Conservation (phyloP, 768 basidiomycete genomes). For the Tylopilus intermedius region DNA sequence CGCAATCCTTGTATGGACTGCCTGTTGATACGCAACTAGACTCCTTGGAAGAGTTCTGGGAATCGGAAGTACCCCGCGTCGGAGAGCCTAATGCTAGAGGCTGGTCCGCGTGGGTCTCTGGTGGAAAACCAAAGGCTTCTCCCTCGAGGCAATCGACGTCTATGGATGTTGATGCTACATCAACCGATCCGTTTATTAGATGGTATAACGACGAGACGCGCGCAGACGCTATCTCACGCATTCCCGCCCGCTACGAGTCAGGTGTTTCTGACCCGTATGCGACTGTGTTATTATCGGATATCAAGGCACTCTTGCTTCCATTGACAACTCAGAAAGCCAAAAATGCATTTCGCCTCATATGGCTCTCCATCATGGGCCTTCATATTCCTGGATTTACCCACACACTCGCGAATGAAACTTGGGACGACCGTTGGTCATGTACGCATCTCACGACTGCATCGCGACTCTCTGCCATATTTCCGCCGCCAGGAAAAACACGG, state of each 20-base stretch:
- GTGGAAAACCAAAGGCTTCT: slow-evolving; percentile 35
- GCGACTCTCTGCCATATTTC: slow-evolving; percentile 52
- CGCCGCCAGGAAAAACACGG: slow-evolving; percentile 30
- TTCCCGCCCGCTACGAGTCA: slow-evolving; percentile 54
- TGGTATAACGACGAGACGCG: slow-evolving; percentile 60
- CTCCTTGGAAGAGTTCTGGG: slow-evolving; percentile 78
- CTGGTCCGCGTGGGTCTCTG: slow-evolving; percentile 60
- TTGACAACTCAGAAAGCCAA: slow-evolving; percentile 43
- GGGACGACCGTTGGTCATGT: slow-evolving; percentile 69
- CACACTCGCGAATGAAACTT: slow-evolving; percentile 38
- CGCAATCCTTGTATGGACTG: slow-evolving; percentile 38
- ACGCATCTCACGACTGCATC: slow-evolving; percentile 41
- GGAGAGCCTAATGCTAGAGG: slow-evolving; percentile 65
- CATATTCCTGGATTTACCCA: slow-evolving; percentile 62
- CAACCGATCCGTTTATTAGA: slow-evolving; percentile 58
- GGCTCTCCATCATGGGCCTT: slow-evolving; percentile 68
- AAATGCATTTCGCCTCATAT: slow-evolving; percentile 57
- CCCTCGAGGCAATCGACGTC: slow-evolving; percentile 4
- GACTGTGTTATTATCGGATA: slow-evolving; percentile 67
- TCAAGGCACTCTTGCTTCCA: slow-evolving; percentile 52
- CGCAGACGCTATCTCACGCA: slow-evolving; percentile 38
- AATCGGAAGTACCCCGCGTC: slow-evolving; percentile 70
- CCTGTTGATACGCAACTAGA: slow-evolving; percentile 49
- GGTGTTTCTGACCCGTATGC: slow-evolving; percentile 64
- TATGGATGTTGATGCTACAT: slow-evolving; percentile 23